These are phyloP conservation scores for Triticum monococcum DNA, from an alignment of 176 grass and related monocot genomes.

Conservation along the genomic window DNA sequence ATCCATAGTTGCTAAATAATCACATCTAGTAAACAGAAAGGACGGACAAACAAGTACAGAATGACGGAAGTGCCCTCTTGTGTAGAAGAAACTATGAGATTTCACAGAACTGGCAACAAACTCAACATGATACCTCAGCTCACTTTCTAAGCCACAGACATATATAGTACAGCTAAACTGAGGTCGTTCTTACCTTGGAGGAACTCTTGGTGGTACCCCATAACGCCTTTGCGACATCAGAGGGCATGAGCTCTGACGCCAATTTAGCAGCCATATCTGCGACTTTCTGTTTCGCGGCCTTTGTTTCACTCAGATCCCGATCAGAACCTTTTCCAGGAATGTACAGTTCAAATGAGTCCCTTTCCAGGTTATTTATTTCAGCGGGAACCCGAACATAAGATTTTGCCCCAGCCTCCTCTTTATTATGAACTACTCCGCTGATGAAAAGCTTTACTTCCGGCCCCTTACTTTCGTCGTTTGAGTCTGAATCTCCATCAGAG, in stretches of 20 bases:
- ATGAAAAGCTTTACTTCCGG: constrained; percentile 70
- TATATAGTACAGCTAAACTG: not conserved
- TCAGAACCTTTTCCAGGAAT: constrained; percentile 65
- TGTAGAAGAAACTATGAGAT: not conserved
- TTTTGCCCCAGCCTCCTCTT: constrained; percentile 63
- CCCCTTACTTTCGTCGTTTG: constrained; percentile 56
- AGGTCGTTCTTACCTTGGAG: constrained; percentile 52
- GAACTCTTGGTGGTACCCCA: constrained; percentile 71
- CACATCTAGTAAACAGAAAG: not conserved
- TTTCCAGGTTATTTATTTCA: constrained; percentile 77
- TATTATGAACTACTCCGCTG: constrained; percentile 89
- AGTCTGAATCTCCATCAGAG: constrained; percentile 47
- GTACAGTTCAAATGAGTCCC: constrained; percentile 74
- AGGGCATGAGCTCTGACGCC: constrained; percentile 82
- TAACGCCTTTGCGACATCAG: constrained; percentile 76
- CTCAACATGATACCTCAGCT: not conserved
- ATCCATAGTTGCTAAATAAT: not conserved
- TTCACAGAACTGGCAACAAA: constrained; percentile 11
- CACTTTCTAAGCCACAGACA: not conserved
- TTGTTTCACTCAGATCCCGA: constrained; percentile 49
- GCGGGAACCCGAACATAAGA: constrained; percentile 69
- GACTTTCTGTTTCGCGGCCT: constrained; percentile 60
- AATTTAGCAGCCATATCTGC: constrained; percentile 72
- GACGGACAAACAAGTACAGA: not conserved
- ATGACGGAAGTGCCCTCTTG: not conserved